These are phyloP conservation scores for Tephrocybe rancida DNA, from an alignment of 768 basidiomycete species.

Conservation along the genomic window DNA sequence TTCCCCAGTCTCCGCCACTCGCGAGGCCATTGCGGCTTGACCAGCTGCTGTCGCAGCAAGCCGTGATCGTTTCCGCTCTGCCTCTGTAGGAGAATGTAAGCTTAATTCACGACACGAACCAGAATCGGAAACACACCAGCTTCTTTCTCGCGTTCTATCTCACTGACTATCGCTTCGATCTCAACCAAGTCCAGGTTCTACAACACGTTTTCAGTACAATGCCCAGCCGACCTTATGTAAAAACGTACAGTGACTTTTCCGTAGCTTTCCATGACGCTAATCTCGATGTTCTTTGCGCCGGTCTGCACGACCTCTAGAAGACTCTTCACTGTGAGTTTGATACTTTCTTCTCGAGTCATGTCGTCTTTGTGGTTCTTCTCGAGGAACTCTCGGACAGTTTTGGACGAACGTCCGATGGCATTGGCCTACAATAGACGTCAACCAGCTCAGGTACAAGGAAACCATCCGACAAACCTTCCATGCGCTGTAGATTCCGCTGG, in stretches of 20 bases:
- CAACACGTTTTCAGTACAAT: constrained; percentile 4
- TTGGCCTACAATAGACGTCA: constrained; percentile 69
- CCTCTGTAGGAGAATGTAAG: constrained; percentile 56
- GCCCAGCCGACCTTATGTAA: not conserved
- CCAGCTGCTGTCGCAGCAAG: constrained; percentile 91
- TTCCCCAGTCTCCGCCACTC: constrained; percentile 43
- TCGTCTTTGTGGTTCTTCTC: constrained; percentile 98
- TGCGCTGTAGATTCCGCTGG: constrained; percentile 95
- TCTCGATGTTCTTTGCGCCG: constrained; percentile 99
- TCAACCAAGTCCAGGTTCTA: constrained; percentile 86
- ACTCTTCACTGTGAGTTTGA: constrained; percentile 95
- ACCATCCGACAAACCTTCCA: constrained; percentile 78
- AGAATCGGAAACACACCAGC: constrained; percentile 57
- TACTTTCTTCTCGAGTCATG: constrained; percentile 83
- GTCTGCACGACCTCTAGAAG: constrained; percentile 98
- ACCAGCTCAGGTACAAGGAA: not conserved
- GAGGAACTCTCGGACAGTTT: constrained; percentile 97
- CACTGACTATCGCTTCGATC: constrained; percentile 89
- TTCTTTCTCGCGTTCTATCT: constrained; percentile 98
- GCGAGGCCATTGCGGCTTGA: constrained; percentile 83
- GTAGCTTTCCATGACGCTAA: constrained; percentile 96
- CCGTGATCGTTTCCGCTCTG: constrained; percentile 90
- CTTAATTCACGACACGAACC: not conserved
- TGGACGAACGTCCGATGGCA: constrained; percentile 96
- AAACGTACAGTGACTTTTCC: constrained; percentile 85